Evolutionary conservation across 2,329 filamentous ascomycete species (phyloP), one percentile per base, ranked within the genome.

Genomic region (Alternaria ventricosa): DNA sequence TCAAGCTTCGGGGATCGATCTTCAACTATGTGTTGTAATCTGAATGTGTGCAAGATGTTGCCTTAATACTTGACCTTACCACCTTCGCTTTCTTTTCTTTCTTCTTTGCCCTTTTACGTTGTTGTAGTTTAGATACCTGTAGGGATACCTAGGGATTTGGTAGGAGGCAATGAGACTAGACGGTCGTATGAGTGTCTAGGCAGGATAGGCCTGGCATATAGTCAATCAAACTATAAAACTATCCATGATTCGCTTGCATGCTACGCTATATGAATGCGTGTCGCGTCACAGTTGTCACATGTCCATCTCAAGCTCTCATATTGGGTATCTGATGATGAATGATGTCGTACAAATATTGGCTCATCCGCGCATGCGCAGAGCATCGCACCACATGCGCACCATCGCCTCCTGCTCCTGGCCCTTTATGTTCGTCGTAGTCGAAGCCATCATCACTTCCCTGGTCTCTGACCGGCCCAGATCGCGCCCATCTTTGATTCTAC

Each of bases 311-410:
- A 41, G 5, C 9, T 41, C 36, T 41, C 22, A 2, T 3, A 41
- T 41, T 53, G 49, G 49, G 49, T 53, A 53, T 53, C 9, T 53
- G 49, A 15, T 53, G 11, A 23, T 41, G 36, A 13, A 53, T 53
- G 20, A 10, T 22, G n/a, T 43, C 4, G 15, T 45, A n/a, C 28
- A 13, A 27, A 43, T 4, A 20, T 3, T 27, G 7, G 12, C 50
- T 75, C 68, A 77, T 9, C 69, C 70, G 45, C 75, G 65, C 43
- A 75, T 57, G 36, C 66, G 72, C 51, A 79, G 57, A n/a, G 70
- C 63, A 33, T 77, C 76, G 41, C 75, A 78, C 77, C 77, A 79
- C 70, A 78, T 74, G 33, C 73, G 66, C 51, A 77, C 73, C 5
- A 56, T 54, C 13, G 71, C 68, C 15, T 78, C 71, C 7, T 61